These are phyloP conservation scores for Debaryomyces robertsiae DNA, from an alignment of 1,139 yeast genomes.

Conservation along the genomic window DNA sequence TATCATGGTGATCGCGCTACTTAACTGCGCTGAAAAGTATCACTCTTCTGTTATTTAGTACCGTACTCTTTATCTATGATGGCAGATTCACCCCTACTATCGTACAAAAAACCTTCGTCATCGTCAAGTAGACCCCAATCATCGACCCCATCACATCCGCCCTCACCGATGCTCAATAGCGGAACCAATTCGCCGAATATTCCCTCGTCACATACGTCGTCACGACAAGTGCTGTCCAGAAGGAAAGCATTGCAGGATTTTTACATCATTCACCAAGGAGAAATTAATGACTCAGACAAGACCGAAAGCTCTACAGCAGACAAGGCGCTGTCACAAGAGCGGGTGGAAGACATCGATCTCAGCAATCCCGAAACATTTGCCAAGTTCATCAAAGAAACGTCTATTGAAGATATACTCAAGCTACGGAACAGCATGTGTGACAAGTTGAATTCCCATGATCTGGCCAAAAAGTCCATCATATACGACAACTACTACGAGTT, in stretches of 20 bases:
- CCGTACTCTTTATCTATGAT: slow-evolving; percentile 10
- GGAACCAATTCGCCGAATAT: slow-evolving; percentile 10
- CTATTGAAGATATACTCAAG: slow-evolving; percentile 39
- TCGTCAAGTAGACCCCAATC: slow-evolving; percentile 10
- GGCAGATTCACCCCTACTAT: slow-evolving; percentile 29
- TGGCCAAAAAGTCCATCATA: slow-evolving; percentile 48
- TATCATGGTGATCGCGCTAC: too few relatives aligned
- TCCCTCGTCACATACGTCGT: slow-evolving; percentile 7
- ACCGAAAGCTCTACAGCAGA: neutral
- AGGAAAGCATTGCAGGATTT: slow-evolving; percentile 49
- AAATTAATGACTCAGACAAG: slow-evolving; percentile 8
- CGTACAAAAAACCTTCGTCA: slow-evolving; percentile 30
- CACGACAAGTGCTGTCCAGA: slow-evolving; percentile 41
- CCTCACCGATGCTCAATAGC: slow-evolving; percentile 15
- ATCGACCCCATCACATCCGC: slow-evolving; percentile 13
- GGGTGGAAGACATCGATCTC: slow-evolving; percentile 17
- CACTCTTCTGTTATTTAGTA: too few relatives aligned
- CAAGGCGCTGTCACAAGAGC: slow-evolving; percentile 4
- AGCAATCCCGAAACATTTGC: slow-evolving; percentile 28
- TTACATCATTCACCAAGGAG: slow-evolving; percentile 32
- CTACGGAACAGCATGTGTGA: slow-evolving; percentile 37
- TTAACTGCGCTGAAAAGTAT: too few relatives aligned
- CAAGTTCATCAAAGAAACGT: slow-evolving; percentile 35
- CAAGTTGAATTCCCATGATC: slow-evolving; percentile 41
- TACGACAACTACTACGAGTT: slow-evolving; percentile 51